phyloP scores from a whole-genome alignment of 148 eudicot genomes.

The Chenopodium album region DNA sequence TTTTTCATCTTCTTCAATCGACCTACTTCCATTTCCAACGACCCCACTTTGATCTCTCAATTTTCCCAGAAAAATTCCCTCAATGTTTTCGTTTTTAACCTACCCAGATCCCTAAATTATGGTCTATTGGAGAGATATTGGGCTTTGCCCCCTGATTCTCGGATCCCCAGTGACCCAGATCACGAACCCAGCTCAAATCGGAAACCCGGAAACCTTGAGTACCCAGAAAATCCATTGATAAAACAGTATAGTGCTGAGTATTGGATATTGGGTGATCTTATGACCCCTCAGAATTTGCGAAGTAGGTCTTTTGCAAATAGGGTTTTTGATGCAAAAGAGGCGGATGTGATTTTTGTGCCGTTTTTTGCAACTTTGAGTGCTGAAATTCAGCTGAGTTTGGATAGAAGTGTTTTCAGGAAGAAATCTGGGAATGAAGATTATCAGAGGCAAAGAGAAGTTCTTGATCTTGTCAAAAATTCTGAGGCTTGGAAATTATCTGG shows the following conservation, averaged over 20 bases:
- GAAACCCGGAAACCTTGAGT: constrained; percentile 22
- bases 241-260: constrained; percentile 98
- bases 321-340: constrained; percentile 53
- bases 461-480: constrained; percentile 60
- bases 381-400: constrained; percentile 71
- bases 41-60: constrained; percentile 32
- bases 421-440: constrained; percentile 78
- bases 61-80: constrained; percentile 32
- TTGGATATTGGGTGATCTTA: constrained; percentile 86
- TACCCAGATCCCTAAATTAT: constrained; percentile 83
- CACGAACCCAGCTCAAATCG: constrained; percentile 48
- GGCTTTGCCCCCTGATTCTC: constrained; percentile 59
- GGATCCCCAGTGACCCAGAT: constrained; percentile 75
- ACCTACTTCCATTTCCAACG: constrained; percentile 28
- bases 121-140: constrained; percentile 69
- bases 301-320: constrained; percentile 60
- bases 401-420: constrained; percentile 73
- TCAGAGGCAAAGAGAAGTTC: constrained; percentile 66
- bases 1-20: constrained; percentile 42
- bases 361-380: constrained; percentile 91
- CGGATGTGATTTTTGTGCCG: constrained; percentile 90
- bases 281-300: constrained; percentile 50
- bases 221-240: constrained; percentile 75
- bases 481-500: constrained; percentile 84
- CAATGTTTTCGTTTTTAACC: constrained; percentile 60